Evolutionary conservation across 176 grass and related monocot species (phyloP).

Genomic region (Puccinellia tenuiflora): DNA sequence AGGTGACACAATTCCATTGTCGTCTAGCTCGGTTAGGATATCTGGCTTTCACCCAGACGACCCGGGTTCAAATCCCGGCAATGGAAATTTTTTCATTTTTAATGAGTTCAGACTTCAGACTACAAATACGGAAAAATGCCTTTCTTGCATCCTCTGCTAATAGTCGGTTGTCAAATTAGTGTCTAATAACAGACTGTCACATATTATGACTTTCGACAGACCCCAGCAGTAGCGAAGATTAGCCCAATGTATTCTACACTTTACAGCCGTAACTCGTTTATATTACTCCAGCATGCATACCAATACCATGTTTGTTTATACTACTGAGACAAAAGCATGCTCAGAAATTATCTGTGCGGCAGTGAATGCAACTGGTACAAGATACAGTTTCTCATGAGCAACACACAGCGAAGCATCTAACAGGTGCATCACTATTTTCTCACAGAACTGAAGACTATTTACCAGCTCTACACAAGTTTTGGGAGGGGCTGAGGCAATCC

Average conservation of each 20-base stretch:
- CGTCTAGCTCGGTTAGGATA: slow-evolving; percentile 98
- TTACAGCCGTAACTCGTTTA: background rate
- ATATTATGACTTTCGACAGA: background rate
- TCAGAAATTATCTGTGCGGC: background rate
- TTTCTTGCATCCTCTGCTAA: background rate
- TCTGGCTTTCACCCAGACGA: slow-evolving; percentile 96
- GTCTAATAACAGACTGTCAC: background rate
- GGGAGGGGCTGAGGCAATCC: background rate
- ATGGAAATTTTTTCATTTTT: too few species aligned
- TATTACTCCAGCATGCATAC: background rate
- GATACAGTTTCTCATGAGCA: slow-evolving; percentile 2
- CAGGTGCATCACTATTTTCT: background rate
- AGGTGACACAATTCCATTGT: slow-evolving; percentile 62
- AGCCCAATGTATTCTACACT: background rate
- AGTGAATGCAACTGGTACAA: background rate
- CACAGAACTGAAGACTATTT: slow-evolving; percentile 19
- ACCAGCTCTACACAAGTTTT: slow-evolving; percentile 19
- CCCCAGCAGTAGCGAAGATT: background rate
- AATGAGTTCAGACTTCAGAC: too few species aligned
- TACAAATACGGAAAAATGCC: too few species aligned
- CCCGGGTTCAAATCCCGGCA: slow-evolving; percentile 99
- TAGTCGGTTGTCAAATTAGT: background rate
- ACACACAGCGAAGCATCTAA: background rate
- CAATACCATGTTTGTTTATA: background rate
- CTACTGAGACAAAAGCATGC: background rate